phyloP scores from a whole-genome alignment of 208 protist genomes.

The Histomonas meleagridis region DNA sequence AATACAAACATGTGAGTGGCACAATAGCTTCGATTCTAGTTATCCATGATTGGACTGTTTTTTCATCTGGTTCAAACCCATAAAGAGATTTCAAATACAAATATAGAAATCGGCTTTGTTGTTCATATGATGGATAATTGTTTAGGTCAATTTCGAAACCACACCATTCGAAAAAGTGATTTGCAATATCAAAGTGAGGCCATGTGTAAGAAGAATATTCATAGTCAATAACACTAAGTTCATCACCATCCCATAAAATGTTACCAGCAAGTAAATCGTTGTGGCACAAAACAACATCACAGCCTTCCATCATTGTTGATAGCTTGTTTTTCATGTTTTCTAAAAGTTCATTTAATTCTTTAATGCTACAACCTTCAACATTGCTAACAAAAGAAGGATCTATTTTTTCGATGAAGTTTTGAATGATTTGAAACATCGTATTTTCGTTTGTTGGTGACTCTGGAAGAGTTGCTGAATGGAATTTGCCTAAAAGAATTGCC shows the following conservation, averaged over 20 bases:
- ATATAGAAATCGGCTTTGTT: not conserved
- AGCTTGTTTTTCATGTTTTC: not conserved
- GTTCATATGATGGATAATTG: not conserved
- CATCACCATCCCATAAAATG: not conserved
- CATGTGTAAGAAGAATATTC: conserved; percentile 18
- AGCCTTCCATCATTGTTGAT: not conserved
- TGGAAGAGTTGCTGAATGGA: not conserved
- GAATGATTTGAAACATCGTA: not conserved
- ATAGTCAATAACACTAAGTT: not conserved
- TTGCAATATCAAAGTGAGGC: conserved; percentile 10
- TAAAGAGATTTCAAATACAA: not conserved
- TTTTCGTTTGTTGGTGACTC: not conserved
- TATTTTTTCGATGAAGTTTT: not conserved
- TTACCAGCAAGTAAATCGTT: conserved; percentile 15
- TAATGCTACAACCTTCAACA: not conserved
- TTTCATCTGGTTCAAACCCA: not conserved
- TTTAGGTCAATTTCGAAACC: not conserved
- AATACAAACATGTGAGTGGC: not conserved
- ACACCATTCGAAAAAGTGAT: conserved; percentile 17
- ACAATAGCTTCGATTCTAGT: not conserved
- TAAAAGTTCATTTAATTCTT: not conserved
- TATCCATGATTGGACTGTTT: not conserved
- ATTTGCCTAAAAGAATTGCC: not conserved
- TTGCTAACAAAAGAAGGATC: not conserved
- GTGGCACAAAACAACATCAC: not conserved